These are phyloP conservation scores for Emmonsiellopsis sp. DNA, from an alignment of 2,329 filamentous ascomycete species.

Conservation along the genomic window DNA sequence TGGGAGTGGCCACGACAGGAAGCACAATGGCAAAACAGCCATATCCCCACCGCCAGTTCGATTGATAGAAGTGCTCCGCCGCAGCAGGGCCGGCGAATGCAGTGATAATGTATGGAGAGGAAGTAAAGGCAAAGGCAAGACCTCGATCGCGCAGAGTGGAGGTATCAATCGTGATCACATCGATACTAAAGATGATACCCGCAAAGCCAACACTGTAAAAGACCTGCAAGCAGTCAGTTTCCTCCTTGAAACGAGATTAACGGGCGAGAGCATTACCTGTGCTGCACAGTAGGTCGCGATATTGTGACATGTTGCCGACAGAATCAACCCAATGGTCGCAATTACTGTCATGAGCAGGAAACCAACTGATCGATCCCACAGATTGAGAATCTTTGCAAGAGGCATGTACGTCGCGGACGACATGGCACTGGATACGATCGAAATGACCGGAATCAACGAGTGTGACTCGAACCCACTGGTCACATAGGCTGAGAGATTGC, in stretches of 20 bases:
- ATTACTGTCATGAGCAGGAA: slow-evolving; percentile 36
- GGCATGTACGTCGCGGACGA: slow-evolving; percentile 46
- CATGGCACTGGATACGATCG: slow-evolving; percentile 44
- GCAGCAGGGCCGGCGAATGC: slow-evolving; percentile 38
- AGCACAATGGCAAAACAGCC: slow-evolving; percentile 52
- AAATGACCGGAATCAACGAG: slow-evolving; percentile 40
- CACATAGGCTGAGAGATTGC: slow-evolving; percentile 27
- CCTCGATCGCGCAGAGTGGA: slow-evolving; percentile 48
- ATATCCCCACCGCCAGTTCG: slow-evolving; percentile 54
- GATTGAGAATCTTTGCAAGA: slow-evolving; percentile 49
- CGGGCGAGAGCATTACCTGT: slow-evolving; percentile 29
- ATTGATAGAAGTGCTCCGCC: slow-evolving; percentile 32
- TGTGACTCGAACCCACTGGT: slow-evolving; percentile 42
- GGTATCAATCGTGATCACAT: slow-evolving; percentile 52
- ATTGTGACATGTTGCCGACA: not conserved
- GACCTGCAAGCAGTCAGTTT: not conserved
- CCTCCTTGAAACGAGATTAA: not conserved
- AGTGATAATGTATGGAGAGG: slow-evolving; percentile 40
- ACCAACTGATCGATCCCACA: slow-evolving; percentile 49
- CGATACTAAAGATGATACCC: slow-evolving; percentile 45
- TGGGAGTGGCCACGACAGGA: slow-evolving; percentile 45
- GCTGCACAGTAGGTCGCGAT: not conserved
- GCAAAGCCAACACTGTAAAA: slow-evolving; percentile 47
- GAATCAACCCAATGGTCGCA: slow-evolving; percentile 26
- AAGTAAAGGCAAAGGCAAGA: slow-evolving; percentile 47